A percentile compares a stretch with the other conserved stretches of the same genome.
Evolutionary conservation across 805 yeast genomes (phyloP).

Genomic region (Candida hungchunana): DNA sequence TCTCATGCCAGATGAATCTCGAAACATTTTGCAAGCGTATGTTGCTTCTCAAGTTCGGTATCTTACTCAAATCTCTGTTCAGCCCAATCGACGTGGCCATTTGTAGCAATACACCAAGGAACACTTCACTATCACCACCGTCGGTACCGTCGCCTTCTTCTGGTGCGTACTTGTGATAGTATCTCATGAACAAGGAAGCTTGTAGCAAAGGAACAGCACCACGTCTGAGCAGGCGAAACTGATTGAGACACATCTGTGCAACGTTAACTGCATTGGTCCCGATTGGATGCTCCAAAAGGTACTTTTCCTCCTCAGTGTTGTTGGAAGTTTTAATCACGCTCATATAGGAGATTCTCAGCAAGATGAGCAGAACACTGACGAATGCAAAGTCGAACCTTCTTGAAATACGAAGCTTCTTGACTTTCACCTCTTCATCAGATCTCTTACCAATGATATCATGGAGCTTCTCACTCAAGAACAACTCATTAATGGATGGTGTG

Average conservation of each 20-base stretch:
- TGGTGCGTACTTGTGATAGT: constrained; percentile 47
- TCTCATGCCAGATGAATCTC: constrained; percentile 56
- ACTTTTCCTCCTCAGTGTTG: constrained; percentile 26
- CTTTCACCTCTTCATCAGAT: constrained; percentile 8
- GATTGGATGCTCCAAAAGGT: constrained; percentile 43
- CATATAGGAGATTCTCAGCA: constrained; percentile 22
- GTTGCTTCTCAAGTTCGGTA: constrained; percentile 22
- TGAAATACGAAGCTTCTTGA: constrained; percentile 10
- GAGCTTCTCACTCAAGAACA: constrained; percentile 14
- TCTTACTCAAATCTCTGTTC: constrained; percentile 50
- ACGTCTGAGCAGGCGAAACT: constrained; percentile 45
- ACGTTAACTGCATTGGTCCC: constrained; percentile 40
- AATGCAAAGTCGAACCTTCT: constrained; percentile 27
- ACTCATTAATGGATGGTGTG: constrained; percentile 27
- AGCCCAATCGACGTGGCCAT: constrained; percentile 56
- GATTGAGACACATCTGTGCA: constrained; percentile 52
- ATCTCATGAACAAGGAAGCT: constrained; percentile 46
- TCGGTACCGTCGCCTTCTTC: constrained; percentile 56
- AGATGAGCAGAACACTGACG: constrained; percentile 20
- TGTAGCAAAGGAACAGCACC: constrained; percentile 50
- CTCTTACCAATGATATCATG: constrained; percentile 12
- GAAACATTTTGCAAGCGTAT: constrained; percentile 38
- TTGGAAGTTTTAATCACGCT: constrained; percentile 17
- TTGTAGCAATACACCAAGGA: constrained; percentile 45
- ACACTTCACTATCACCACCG: constrained; percentile 47